These are phyloP conservation scores for Coix lacrymajobi DNA, from an alignment of 176 grass and related monocot species.

Conservation along the genomic window DNA sequence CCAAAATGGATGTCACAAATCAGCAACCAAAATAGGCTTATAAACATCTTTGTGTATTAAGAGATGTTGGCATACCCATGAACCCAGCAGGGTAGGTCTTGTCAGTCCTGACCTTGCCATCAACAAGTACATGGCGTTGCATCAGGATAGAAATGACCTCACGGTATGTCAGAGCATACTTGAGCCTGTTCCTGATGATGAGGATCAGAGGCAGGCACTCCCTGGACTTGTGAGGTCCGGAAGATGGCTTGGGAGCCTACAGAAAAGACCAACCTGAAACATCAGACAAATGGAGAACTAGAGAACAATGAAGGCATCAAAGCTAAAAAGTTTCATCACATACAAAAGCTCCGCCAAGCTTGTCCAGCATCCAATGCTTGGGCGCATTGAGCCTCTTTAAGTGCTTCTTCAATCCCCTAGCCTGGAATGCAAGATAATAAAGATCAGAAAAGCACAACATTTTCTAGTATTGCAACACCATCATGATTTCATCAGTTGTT, in stretches of 20 bases:
- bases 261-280: background rate
- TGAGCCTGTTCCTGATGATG: background rate
- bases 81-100: background rate
- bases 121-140: background rate
- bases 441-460: background rate
- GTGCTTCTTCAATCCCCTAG: background rate
- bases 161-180: background rate
- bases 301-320: background rate
- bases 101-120: background rate
- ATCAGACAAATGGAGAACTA: background rate
- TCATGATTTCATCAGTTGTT: background rate
- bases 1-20: background rate
- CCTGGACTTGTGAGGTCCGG: background rate
- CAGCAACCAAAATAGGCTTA: background rate
- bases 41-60: background rate
- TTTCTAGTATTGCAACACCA: background rate
- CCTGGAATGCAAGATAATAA: background rate
- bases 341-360: background rate
- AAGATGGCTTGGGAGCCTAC: background rate
- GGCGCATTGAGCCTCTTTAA: background rate
- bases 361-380: background rate
- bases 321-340: background rate
- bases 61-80: background rate
- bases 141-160: background rate
- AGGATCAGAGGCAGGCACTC: background rate